A percentile compares a stretch with the other conserved stretches of the same genome.
phyloP scores from a whole-genome alignment of 441 rosid species.

The Syzygium malaccense region DNA sequence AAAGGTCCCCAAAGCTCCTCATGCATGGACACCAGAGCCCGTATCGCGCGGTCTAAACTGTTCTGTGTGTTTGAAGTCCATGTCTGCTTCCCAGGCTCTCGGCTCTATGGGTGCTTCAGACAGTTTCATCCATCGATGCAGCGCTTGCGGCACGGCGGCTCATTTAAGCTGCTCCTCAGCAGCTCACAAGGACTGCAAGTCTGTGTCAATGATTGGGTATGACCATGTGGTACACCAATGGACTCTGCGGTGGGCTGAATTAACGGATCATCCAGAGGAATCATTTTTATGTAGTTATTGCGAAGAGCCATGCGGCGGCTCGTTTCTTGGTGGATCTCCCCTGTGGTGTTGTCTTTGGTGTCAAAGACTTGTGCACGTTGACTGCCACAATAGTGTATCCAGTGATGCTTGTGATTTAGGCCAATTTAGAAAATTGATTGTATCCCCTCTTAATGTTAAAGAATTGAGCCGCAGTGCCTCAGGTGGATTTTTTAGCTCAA shows the following conservation, averaged over 20 bases:
- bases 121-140: conserved; percentile 38
- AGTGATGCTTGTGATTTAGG: conserved; percentile 89
- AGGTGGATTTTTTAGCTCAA: conserved; percentile 81
- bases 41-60: conserved; percentile 65
- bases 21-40: conserved; percentile 63
- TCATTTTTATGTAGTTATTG: conserved; percentile 76
- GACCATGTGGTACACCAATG: conserved; percentile 85
- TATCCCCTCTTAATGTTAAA: conserved; percentile 82
- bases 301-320: conserved; percentile 84
- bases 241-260: conserved; percentile 94
- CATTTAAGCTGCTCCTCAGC: conserved; percentile 66
- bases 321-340: conserved; percentile 95
- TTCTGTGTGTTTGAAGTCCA: conserved; percentile 75
- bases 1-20: conserved; percentile 61
- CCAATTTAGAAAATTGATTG: conserved; percentile 63
- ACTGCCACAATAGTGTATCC: conserved; percentile 71
- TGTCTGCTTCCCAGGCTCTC: conserved; percentile 68
- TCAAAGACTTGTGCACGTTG: conserved; percentile 89
- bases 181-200: conserved; percentile 84
- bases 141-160: conserved; percentile 69
- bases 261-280: conserved; percentile 75
- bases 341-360: conserved; percentile 99
- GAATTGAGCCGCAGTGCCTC: conserved; percentile 44
- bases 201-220: conserved; percentile 73
- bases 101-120: conserved; percentile 53